phyloP scores from a whole-genome alignment of 2,329 filamentous ascomycete genomes.

The Phialocephala subalpina region DNA sequence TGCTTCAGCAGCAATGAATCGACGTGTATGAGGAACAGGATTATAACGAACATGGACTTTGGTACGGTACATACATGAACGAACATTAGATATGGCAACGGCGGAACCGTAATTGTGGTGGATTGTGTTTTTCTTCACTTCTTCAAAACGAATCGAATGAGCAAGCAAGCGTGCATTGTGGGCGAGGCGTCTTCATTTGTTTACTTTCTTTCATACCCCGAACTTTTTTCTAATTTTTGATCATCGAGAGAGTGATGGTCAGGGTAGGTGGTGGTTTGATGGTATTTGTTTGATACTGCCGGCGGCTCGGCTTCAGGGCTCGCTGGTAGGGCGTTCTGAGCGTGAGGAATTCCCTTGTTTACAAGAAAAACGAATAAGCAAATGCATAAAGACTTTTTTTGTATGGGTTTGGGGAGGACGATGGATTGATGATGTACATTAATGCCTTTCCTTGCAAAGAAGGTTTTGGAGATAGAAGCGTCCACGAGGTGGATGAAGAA shows the following conservation, averaged over 20 bases:
- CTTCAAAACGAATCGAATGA: background rate
- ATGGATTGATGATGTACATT: conserved; percentile 8
- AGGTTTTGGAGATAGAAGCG: background rate
- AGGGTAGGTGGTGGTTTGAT: background rate
- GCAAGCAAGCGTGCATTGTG: conserved; percentile 26
- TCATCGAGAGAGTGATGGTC: background rate
- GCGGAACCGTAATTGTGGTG: conserved; percentile 5
- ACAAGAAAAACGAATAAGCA: conserved; percentile 4
- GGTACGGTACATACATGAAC: conserved; percentile 30
- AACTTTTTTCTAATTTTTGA: conserved; percentile 12
- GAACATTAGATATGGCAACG: conserved; percentile 12
- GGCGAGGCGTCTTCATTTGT: conserved; percentile 12
- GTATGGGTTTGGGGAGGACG: background rate
- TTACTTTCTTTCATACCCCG: conserved; percentile 10
- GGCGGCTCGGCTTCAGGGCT: background rate
- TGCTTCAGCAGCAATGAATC: conserved; percentile 66
- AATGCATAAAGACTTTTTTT: conserved; percentile 6
- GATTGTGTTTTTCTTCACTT: conserved; percentile 6
- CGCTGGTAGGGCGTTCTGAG: conserved; percentile 11
- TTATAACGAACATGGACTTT: conserved; percentile 17
- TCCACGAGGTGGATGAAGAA: background rate
- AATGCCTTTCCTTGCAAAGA: conserved; percentile 11
- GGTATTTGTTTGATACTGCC: background rate
- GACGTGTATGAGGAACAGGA: conserved; percentile 40
- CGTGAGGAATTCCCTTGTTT: background rate